Evolutionary conservation across 2,329 filamentous ascomycete genomes (phyloP), one percentile per base, ranked within the genome.

Genomic region (Colletotrichum truncatum): DNA sequence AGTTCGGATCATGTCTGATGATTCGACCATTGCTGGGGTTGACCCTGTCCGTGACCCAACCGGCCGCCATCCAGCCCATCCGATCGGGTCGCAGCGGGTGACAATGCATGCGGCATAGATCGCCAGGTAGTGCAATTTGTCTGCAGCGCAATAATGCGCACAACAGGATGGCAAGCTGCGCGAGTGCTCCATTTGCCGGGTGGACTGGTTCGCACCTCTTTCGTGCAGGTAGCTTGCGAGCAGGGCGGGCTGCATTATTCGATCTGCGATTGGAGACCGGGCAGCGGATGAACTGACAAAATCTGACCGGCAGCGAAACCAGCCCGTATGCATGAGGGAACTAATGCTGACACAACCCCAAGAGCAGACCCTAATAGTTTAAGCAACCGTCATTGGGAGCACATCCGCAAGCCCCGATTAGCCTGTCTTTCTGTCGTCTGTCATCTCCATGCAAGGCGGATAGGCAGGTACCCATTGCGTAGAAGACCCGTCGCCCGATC

Each of bases 1-100:
- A 55, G 57, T 56, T 65, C 62, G 48, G 57, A 62, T 56, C 41
- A 28, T 49, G 57, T 43, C 49, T 62, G 49, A 62, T 63, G 43
- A 45, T 56, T 46, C 32, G 57, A 28, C n/a, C 23, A 25, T 10
- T 43, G 34, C 49, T 43, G 57, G 63, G 54, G 41, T n/a, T 25
- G 25, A 26, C 43, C 63, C 63, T 62, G 43, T 51, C 43, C 48
- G 49, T 36, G 63, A 45, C 57, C 57, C 57, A 66, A 54, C 36
- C 14, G 60, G 39, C 36, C 28, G n/a, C 36, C 30, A 28, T 38
- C 36, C 26, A 26, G 26, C 43, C 48, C 62, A 18, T 41, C 45
- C 45, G 26, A 45, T 61, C 48, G 56, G 62, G 56, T 49, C 56
- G 21, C 43, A 34, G 57, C 32, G 51, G 45, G 30, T 21, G 34